Percentiles rank a stretch among this genome's conserved stretches.
Conservation (phyloP, 495 filamentous ascomycete genomes). For the Melanomma pulvis-pyrius region DNA sequence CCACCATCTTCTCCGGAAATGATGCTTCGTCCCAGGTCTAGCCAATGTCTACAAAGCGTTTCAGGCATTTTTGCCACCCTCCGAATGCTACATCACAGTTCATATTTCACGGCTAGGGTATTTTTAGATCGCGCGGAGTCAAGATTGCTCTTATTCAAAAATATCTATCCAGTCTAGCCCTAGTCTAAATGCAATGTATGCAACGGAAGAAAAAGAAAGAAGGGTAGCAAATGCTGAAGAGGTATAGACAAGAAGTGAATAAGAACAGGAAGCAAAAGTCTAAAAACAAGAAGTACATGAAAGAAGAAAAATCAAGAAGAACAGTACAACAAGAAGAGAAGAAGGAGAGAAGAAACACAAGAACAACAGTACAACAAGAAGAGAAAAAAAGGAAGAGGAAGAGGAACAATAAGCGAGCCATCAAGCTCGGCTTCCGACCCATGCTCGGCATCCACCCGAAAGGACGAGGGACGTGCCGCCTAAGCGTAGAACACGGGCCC, state of each 20-base stretch:
- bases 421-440: no score
- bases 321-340: background rate
- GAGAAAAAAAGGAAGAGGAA: background rate
- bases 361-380: background rate
- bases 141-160: slow-evolving; percentile 13
- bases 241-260: background rate
- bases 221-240: background rate
- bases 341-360: background rate
- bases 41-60: background rate
- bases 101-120: background rate
- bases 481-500: background rate
- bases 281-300: no score
- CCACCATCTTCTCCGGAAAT: background rate
- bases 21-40: background rate
- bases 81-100: background rate
- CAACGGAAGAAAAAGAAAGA: background rate
- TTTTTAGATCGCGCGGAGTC: background rate
- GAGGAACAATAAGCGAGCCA: background rate
- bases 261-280: background rate
- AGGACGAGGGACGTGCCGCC: background rate
- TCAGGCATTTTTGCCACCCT: background rate
- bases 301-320: background rate
- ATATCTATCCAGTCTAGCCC: slow-evolving; percentile 1
- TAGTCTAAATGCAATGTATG: background rate
- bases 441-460: background rate